Percentiles rank a stretch among this genome's conserved stretches.
These are phyloP conservation scores for Rhizopogon salebrosus DNA, from an alignment of 768 basidiomycete genomes.

Conservation along the genomic window DNA sequence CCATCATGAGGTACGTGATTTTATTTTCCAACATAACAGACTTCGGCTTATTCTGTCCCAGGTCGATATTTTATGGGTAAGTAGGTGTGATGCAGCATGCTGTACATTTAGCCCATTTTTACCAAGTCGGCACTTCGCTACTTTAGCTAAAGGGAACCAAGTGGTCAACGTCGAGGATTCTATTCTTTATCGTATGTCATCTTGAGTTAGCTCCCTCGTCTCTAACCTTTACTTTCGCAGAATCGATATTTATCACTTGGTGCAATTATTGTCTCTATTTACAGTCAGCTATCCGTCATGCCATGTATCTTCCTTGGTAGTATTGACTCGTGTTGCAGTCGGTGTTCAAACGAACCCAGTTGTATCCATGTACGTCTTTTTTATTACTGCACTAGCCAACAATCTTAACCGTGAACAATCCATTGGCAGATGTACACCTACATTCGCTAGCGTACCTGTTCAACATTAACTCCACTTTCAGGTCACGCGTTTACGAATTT, in stretches of 20 bases:
- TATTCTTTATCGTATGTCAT: slow-evolving; percentile 2
- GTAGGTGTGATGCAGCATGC: background rate
- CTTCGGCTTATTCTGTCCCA: background rate
- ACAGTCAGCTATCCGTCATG: background rate
- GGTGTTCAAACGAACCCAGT: background rate
- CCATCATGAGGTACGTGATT: background rate
- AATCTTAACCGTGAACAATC: background rate
- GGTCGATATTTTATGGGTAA: slow-evolving; percentile 3
- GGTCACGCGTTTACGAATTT: background rate
- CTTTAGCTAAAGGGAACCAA: background rate
- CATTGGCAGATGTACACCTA: background rate
- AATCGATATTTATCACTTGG: slow-evolving; percentile 1
- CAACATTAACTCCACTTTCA: background rate
- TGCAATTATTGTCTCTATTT: background rate
- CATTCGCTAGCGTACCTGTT: background rate
- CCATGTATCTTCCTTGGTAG: background rate
- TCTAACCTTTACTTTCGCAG: background rate
- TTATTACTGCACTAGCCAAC: background rate
- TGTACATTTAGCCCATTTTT: background rate
- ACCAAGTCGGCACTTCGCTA: background rate
- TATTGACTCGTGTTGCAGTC: background rate
- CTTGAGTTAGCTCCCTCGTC: background rate
- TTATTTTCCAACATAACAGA: background rate
- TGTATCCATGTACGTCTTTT: background rate
- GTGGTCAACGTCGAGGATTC: background rate